A percentile compares a stretch with the other conserved stretches of the same genome.
Evolutionary conservation across 73 alveolate genomes (phyloP).

Genomic region (Blepharisma stoltei): DNA sequence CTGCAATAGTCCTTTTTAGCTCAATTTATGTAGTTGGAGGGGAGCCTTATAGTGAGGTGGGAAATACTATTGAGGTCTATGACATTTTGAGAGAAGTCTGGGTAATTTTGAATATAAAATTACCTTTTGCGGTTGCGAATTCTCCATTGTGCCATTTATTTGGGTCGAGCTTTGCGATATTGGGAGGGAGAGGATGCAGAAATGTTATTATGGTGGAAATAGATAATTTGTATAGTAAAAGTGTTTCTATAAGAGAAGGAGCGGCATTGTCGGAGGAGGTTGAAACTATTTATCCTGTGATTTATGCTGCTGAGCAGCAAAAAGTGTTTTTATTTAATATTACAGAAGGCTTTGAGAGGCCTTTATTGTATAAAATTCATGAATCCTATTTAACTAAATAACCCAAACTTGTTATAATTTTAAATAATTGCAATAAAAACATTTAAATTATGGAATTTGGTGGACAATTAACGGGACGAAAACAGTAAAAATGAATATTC

Average conservation of each 20-base stretch:
- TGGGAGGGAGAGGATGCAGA: neutral
- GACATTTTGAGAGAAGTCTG: neutral
- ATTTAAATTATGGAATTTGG: too few species aligned
- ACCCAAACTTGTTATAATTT: neutral
- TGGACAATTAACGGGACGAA: too few species aligned
- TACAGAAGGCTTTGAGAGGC: slow-evolving; percentile 9
- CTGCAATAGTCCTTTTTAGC: neutral
- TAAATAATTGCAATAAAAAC: too few species aligned
- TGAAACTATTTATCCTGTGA: neutral
- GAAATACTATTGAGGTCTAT: neutral
- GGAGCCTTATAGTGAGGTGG: neutral
- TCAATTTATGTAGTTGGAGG: neutral
- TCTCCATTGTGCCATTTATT: neutral
- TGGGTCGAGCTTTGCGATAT: neutral
- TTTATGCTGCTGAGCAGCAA: neutral
- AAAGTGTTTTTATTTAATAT: neutral
- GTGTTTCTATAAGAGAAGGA: neutral
- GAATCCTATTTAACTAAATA: neutral
- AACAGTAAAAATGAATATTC: too few species aligned
- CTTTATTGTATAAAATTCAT: neutral
- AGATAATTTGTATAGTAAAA: neutral
- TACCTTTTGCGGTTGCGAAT: neutral
- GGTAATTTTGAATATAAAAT: neutral
- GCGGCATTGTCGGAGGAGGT: neutral
- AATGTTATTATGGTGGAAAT: neutral